These are phyloP conservation scores for Rhizopogon vulgaris DNA, from an alignment of 768 basidiomycete genomes.

Conservation along the genomic window DNA sequence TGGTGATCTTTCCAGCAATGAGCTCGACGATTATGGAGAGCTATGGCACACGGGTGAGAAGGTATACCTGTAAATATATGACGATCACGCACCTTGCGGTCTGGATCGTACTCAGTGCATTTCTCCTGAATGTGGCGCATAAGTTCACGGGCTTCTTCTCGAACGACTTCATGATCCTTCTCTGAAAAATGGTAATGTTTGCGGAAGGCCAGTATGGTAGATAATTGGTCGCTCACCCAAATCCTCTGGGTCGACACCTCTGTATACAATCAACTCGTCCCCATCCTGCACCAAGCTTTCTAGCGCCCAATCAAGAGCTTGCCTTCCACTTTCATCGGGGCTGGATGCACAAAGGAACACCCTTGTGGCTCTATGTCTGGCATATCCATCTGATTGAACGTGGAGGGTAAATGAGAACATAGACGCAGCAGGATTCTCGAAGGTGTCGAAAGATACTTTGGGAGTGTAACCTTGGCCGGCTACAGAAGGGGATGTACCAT, in stretches of 20 bases:
- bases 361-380: constrained; percentile 67
- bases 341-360: constrained; percentile 89
- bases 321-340: constrained; percentile 78
- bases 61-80: neutral
- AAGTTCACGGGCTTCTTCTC: constrained; percentile 82
- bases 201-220: neutral
- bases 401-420: constrained; percentile 88
- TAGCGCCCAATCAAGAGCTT: constrained; percentile 92
- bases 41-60: constrained; percentile 26
- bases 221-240: constrained; percentile 43
- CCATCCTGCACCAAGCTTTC: constrained; percentile 80
- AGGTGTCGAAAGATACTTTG: constrained; percentile 79
- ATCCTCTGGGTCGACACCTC: constrained; percentile 86
- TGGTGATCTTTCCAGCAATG: constrained; percentile 85
- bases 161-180: constrained; percentile 67
- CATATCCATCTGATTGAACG: constrained; percentile 80
- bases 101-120: constrained; percentile 69
- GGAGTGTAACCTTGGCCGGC: constrained; percentile 29
- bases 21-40: constrained; percentile 91
- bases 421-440: constrained; percentile 71
- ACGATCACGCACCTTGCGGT: constrained; percentile 57
- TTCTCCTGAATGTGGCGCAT: constrained; percentile 78
- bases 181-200: constrained; percentile 32
- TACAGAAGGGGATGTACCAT: constrained; percentile 9
- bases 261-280: constrained; percentile 88